Evolutionary conservation across 2,329 filamentous ascomycete species (phyloP).

Genomic region (Cercospora nicotianae): DNA sequence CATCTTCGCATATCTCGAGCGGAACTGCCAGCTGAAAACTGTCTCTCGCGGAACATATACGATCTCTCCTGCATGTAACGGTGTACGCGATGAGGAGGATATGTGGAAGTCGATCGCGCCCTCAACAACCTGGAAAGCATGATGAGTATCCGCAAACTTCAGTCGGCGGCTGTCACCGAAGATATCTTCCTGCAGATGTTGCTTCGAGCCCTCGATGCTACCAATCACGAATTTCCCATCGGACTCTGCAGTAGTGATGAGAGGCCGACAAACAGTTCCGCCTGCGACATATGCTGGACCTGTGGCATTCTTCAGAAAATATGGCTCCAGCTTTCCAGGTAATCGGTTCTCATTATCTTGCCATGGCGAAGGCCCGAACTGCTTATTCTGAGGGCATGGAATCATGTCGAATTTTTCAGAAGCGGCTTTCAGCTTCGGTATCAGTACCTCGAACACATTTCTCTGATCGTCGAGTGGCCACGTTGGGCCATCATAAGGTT

Average conservation of each 20-base stretch:
- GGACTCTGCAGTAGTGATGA: constrained; percentile 52
- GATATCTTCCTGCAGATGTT: constrained; percentile 40
- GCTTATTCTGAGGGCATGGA: constrained; percentile 51
- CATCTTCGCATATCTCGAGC: constrained; percentile 50
- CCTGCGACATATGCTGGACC: constrained; percentile 51
- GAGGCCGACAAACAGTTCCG: constrained; percentile 50
- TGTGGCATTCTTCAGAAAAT: constrained; percentile 55
- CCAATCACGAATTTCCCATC: constrained; percentile 55
- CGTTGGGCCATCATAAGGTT: constrained; percentile 49
- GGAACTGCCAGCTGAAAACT: constrained; percentile 48
- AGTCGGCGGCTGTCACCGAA: constrained; percentile 40
- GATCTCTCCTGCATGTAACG: constrained; percentile 51
- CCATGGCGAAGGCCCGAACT: constrained; percentile 50
- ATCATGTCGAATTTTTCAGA: constrained; percentile 58
- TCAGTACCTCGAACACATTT: constrained; percentile 51
- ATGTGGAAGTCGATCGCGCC: constrained; percentile 49
- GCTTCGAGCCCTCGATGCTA: constrained; percentile 50
- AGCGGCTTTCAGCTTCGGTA: constrained; percentile 58
- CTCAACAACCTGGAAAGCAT: constrained; percentile 54
- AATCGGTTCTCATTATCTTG: constrained; percentile 44
- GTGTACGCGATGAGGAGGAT: constrained; percentile 37
- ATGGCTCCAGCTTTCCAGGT: constrained; percentile 45
- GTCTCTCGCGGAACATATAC: constrained; percentile 51
- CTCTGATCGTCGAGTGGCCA: constrained; percentile 56
- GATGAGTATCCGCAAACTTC: constrained; percentile 52